Evolutionary conservation across 2,329 filamentous ascomycete species (phyloP).

Genomic region (Colletotrichum eleusines): DNA sequence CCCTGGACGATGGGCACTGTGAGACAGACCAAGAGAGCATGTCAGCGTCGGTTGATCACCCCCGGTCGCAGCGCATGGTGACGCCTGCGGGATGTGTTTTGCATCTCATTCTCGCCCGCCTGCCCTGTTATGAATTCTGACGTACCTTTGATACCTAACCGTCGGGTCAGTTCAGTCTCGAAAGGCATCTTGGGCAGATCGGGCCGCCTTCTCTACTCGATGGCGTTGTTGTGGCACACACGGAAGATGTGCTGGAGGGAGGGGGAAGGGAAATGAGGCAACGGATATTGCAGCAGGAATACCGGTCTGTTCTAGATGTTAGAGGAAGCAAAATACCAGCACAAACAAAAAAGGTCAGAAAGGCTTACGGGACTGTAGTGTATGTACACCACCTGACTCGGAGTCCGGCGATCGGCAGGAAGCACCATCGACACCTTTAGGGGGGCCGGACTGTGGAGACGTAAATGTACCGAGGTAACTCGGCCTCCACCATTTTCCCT

Average conservation of each 20-base stretch:
- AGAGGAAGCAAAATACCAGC: conserved; percentile 4
- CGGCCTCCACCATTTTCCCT: conserved; percentile 32
- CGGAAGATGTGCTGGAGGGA: conserved; percentile 11
- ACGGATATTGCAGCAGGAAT: conserved; percentile 1
- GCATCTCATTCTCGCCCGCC: conserved; percentile 1
- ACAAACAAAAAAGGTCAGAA: conserved; percentile 2
- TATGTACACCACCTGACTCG: conserved; percentile 28
- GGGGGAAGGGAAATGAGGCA: conserved; percentile 5
- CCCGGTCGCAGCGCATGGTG: conserved; percentile 18
- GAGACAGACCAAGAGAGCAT: conserved; percentile 6
- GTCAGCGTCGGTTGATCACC: conserved; percentile 20
- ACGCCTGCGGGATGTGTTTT: conserved; percentile 12
- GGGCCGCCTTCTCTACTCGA: conserved; percentile 23
- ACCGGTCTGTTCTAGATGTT: conserved; percentile 12
- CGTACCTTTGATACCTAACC: conserved; percentile 66
- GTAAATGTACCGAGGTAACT: conserved; percentile 38
- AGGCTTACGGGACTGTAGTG: neutral
- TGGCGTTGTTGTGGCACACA: conserved; percentile 4
- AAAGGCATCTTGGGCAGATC: conserved; percentile 62
- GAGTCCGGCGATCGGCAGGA: conserved; percentile 21
- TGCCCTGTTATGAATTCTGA: conserved; percentile 4
- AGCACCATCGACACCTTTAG: conserved; percentile 12
- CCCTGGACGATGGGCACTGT: conserved; percentile 85
- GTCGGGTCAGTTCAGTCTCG: conserved; percentile 68
- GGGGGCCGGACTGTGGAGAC: conserved; percentile 1